Base-by-base conservation (phyloP, 768 basidiomycete species). In the Auricularia cornea region DNA sequence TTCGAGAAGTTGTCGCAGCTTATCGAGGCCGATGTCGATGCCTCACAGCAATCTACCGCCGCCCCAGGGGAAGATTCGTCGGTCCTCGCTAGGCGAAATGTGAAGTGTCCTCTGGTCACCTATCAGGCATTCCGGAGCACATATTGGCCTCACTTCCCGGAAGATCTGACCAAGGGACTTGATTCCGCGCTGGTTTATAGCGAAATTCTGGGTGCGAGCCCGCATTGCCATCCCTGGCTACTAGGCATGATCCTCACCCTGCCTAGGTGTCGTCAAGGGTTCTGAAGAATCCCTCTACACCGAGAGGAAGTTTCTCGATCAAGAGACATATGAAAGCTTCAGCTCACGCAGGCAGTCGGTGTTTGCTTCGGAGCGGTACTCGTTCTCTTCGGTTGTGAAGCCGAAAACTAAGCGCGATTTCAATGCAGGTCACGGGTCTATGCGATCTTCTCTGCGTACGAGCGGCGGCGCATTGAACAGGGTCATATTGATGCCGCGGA, bases 141-240 rank as follows among this genome's bases (percentile, higher is more conserved):
- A 0, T 89, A 88, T 67, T 89, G 88, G 88, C 76, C 78, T 3
- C 84, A 80, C 70, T 81, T 87, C 52, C 74, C 83, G 1, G 80
- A 83, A 62, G 64, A 68, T 4, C 73, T 83, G 41, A 81, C 74
- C 1, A 85, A 82, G 65, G 78, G 78, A 2, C 72, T 89, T 16
- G 88, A 86, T 69, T 79, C 87, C 2, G 76, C 81, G 14, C 72
- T 86, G 3, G 85, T 87, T 0, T 90, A 82, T 68, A 83, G 81
- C 40, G 86, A 90, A 68, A 72, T 90, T 28, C 78, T 89, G 63
- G 88, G 87, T 83, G n/a, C n/a, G n/a, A n/a, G n/a, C n/a, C n/a
- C n/a, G n/a, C n/a, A n/a, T n/a, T n/a, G n/a, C n/a, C n/a, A n/a
- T n/a, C n/a, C n/a, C n/a, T n/a, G n/a, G n/a, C n/a, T n/a, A n/a